A percentile compares a stretch with the other conserved stretches of the same genome.
Evolutionary conservation across 495 filamentous ascomycete species (phyloP).

Genomic region (Podospora conica): DNA sequence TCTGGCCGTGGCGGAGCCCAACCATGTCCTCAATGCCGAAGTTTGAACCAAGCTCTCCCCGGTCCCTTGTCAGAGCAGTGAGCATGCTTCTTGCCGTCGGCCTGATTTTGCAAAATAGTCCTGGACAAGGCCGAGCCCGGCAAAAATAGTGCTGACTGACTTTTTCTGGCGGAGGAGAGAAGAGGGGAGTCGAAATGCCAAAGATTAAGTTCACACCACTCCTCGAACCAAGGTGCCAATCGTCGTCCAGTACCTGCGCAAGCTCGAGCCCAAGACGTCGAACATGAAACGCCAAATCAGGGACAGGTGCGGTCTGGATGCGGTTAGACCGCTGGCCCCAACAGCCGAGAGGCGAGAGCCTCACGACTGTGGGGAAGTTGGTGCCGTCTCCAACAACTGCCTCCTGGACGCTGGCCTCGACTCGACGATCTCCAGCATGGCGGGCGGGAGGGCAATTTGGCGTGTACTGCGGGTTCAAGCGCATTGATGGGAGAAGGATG

Average conservation of each 20-base stretch:
- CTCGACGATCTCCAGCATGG: neutral
- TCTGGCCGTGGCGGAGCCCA: neutral
- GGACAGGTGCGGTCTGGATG: neutral
- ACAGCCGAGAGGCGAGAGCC: constrained; percentile 8
- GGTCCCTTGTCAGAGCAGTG: no score
- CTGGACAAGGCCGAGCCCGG: neutral
- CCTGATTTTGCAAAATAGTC: neutral
- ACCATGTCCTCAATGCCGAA: neutral
- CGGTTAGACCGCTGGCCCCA: constrained; percentile 5
- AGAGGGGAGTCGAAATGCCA: neutral
- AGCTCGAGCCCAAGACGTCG: constrained; percentile 3
- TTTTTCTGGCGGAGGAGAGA: neutral
- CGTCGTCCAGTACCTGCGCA: constrained; percentile 15
- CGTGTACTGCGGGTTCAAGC: constrained; percentile 11
- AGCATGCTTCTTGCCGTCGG: neutral
- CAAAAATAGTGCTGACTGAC: neutral
- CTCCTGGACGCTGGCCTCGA: neutral
- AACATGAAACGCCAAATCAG: constrained; percentile 12
- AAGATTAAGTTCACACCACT: constrained; percentile 13
- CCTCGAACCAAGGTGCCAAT: constrained; percentile 1
- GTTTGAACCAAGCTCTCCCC: neutral
- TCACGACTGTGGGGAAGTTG: constrained; percentile 3
- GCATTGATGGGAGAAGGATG: constrained; percentile 5
- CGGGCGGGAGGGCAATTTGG: constrained; percentile 7
- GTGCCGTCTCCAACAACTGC: neutral